Evolutionary conservation across 2,329 filamentous ascomycete species (phyloP), one percentile per base, ranked within the genome.

Genomic region (Aureobasidium melanogenum): DNA sequence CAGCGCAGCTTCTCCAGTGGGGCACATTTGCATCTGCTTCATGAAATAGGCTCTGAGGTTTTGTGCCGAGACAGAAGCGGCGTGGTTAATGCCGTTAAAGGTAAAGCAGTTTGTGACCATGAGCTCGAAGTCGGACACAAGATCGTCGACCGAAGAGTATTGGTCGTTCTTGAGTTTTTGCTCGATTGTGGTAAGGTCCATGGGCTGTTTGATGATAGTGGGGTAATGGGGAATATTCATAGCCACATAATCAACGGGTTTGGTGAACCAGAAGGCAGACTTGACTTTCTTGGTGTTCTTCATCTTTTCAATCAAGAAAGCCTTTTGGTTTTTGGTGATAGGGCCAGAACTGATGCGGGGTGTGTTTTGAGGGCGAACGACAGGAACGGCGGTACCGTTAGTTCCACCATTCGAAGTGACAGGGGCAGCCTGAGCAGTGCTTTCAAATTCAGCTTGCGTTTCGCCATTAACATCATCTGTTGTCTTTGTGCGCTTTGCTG

Each of bases 281-380:
- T 93, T 91, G 50, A 90, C 92, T 75, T 96, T 94, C 77, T 95
- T 96, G 61, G 93, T 80, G 57, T 87, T 86, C 34, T 85, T 87
- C 56, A 93, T 76, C 34, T 86, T 80, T 64, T 85, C 84, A 36
- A 86, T 75, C 46, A 89, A 79, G 66, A 85, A 86, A 57, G 82
- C 83, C 61, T 79, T 80, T 66, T 88, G 84, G 58, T 80, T 79
- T 0, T 75, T 68, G 1, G 86, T 86, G 59, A 91, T 82, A 1
- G 77, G 72, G 51, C 78, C 66, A 10, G 68, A 75, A 56, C 74
- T 72, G 66, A 72, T 67, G 63, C 70, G 63, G 65, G 64, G 68
- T 69, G 66, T 41, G 66, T 52, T 54, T 66, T 60, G 38, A 65
- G 64, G 62, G 72, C 65, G 70, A 61, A 50, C 48, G 10, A 58